Conservation (phyloP, 345 rosid genomes). For the Citrus mangshanensis region DNA sequence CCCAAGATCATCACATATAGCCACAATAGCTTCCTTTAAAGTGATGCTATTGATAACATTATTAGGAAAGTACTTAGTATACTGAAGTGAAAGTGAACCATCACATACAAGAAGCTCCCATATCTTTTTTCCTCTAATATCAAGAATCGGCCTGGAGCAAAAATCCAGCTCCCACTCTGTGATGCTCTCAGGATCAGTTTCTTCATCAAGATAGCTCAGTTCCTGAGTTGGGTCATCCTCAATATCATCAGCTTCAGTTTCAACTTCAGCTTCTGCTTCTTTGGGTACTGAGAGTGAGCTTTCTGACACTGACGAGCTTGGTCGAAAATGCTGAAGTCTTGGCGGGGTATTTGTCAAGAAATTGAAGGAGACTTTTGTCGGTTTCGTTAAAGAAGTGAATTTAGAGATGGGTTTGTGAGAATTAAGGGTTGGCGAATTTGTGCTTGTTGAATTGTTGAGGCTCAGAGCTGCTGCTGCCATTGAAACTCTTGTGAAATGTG, state of each 20-base stretch:
- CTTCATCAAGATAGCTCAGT: constrained; percentile 71
- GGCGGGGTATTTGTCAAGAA: constrained; percentile 21
- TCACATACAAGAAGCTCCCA: constrained; percentile 98
- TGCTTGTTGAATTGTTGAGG: constrained; percentile 67
- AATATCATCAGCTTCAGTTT: constrained; percentile 1
- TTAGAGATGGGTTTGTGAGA: constrained; percentile 34
- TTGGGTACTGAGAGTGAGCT: constrained; percentile 55
- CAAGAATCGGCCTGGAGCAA: constrained; percentile 92
- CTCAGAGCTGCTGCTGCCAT: constrained; percentile 68
- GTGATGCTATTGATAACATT: constrained; percentile 92
- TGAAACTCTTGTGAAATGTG: constrained; percentile 20
- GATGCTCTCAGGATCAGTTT: constrained; percentile 68
- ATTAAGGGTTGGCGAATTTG: constrained; percentile 33
- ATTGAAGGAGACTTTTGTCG: constrained; percentile 28
- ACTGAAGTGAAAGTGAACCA: constrained; percentile 78
- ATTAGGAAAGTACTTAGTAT: constrained; percentile 82
- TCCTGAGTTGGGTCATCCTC: constrained; percentile 81
- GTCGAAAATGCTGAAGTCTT: constrained; percentile 34
- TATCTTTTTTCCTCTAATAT: constrained; percentile 79
- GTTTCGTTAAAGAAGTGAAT: constrained; percentile 30
- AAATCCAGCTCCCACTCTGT: constrained; percentile 92
- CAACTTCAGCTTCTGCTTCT: constrained; percentile 16
- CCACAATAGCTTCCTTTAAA: constrained; percentile 66
- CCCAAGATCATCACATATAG: constrained; percentile 62
- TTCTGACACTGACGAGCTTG: constrained; percentile 37